Evolutionary conservation across 352 stramenopile species (phyloP), one percentile per base, ranked within the genome.

Genomic region (Phytopythium litorale): DNA sequence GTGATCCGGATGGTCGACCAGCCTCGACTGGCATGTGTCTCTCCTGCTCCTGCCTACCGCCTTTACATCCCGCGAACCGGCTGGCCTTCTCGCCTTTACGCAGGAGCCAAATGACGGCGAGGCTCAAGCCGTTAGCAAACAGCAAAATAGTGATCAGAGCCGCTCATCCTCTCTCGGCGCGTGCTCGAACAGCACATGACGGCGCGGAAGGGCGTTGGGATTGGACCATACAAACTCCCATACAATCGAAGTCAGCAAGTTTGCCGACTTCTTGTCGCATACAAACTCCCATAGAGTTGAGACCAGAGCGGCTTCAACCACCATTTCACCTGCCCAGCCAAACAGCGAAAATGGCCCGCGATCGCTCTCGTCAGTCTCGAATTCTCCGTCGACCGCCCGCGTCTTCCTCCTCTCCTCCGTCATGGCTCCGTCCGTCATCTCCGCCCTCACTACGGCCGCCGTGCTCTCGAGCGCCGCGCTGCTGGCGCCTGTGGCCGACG

Each of bases 401-500:
- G 33, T 13, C 33, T 7, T 13, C 33, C 11, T 7, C 5, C 33
- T 37, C 33, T 38, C 33, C 33, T 38, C 33, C 33, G 11, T 13
- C 30, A 56, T 56, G 50, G 28, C 30, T 12, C 30, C 50, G 52
- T 55, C 66, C 37, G 59, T 76, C 40, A 35, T 60, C 32, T 64
- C 56, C 21, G 64, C 68, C 3, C 51, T 81, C 49, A 65, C 50
- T 16, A 58, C 60, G 50, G 55, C 63, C 45, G 56, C 53, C 8
- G 50, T 67, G n/a, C 46, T 78, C 12, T 71, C 63, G n/a, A 66
- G 54, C 30, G 46, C 61, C 33, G 58, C 55, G 11, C 33, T 79
- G 33, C 61, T 72, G 1, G 52, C 62, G 8, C 40, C 71, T 3
- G 65, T 60, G 21, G 55, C 61, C 0, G 52, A 75, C 3, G 73